Percentiles rank a stretch among this genome's conserved stretches.
phyloP scores from a whole-genome alignment of 345 rosid genomes.

The Rhizophora mangle region DNA sequence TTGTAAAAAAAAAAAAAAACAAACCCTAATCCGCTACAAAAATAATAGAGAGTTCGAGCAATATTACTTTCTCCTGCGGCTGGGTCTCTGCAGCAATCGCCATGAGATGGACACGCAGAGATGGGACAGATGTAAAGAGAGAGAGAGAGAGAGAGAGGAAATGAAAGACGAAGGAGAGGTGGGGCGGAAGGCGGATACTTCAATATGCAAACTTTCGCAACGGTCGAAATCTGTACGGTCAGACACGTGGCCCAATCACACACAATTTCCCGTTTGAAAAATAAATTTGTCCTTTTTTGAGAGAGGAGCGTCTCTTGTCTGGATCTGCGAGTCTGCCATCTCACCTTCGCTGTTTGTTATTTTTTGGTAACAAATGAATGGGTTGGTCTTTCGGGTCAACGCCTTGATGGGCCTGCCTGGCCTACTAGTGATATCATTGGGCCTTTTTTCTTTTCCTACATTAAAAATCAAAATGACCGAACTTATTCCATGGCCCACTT shows the following conservation, averaged over 20 bases:
- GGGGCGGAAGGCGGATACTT: constrained; percentile 11
- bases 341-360: too few relatives aligned
- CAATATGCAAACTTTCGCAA: constrained; percentile 25
- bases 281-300: neutral
- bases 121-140: neutral
- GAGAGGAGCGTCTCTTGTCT: constrained; percentile 34
- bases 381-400: too few relatives aligned
- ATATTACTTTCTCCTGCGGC: constrained; percentile 52
- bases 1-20: neutral
- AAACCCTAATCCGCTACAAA: neutral
- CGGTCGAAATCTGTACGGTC: constrained; percentile 50
- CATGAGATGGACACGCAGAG: constrained; percentile 34
- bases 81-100: constrained; percentile 66
- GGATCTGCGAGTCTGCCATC: too few relatives aligned
- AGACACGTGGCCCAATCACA: constrained; percentile 47
- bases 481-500: too few relatives aligned
- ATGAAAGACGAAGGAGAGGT: constrained; percentile 12
- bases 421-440: too few relatives aligned
- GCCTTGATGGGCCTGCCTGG: too few relatives aligned
- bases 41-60: neutral
- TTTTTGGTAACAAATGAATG: too few relatives aligned
- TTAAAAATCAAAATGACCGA: too few relatives aligned
- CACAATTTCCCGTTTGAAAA: constrained; percentile 20
- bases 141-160: neutral
- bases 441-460: too few relatives aligned